These are phyloP conservation scores for Clavariopsis aquatica DNA, from an alignment of 495 filamentous ascomycete species.

Conservation along the genomic window DNA sequence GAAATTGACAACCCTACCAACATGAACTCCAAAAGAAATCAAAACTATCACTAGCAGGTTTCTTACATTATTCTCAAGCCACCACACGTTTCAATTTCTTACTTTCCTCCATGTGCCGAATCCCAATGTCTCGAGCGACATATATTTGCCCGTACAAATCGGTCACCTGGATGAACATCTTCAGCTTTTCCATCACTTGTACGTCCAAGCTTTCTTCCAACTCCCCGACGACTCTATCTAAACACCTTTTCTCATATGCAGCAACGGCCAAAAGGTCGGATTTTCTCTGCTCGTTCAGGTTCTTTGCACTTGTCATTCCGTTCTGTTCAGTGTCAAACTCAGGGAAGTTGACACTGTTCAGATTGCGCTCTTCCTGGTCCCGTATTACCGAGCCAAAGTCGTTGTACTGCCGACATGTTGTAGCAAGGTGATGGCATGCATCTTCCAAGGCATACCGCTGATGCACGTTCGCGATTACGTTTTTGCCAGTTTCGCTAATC, in stretches of 20 bases:
- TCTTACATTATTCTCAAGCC: neutral
- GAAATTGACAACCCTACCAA: neutral
- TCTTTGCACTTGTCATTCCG: neutral
- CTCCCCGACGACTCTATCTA: slow-evolving; percentile 23
- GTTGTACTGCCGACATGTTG: slow-evolving; percentile 49
- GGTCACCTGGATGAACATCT: slow-evolving; percentile 46
- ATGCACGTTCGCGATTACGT: slow-evolving; percentile 29
- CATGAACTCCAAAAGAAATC: neutral
- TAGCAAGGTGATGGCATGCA: slow-evolving; percentile 42
- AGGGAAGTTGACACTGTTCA: slow-evolving; percentile 49
- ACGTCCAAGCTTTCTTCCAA: slow-evolving; percentile 18
- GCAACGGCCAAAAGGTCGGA: slow-evolving; percentile 38
- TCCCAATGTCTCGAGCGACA: slow-evolving; percentile 42
- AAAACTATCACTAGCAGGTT: neutral
- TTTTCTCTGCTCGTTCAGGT: slow-evolving; percentile 30
- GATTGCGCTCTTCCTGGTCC: slow-evolving; percentile 45
- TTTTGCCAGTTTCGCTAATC: slow-evolving; percentile 16
- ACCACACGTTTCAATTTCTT: neutral
- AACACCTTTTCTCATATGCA: slow-evolving; percentile 41
- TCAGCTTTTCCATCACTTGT: slow-evolving; percentile 25
- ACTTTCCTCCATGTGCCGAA: slow-evolving; percentile 13
- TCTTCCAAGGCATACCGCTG: slow-evolving; percentile 43
- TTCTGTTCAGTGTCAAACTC: slow-evolving; percentile 36
- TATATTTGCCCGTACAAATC: slow-evolving; percentile 50
- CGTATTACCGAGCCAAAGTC: slow-evolving; percentile 45